Evolutionary conservation across 768 basidiomycete species (phyloP), one percentile per base, ranked within the genome.

Genomic region (Boletus sensibilis): DNA sequence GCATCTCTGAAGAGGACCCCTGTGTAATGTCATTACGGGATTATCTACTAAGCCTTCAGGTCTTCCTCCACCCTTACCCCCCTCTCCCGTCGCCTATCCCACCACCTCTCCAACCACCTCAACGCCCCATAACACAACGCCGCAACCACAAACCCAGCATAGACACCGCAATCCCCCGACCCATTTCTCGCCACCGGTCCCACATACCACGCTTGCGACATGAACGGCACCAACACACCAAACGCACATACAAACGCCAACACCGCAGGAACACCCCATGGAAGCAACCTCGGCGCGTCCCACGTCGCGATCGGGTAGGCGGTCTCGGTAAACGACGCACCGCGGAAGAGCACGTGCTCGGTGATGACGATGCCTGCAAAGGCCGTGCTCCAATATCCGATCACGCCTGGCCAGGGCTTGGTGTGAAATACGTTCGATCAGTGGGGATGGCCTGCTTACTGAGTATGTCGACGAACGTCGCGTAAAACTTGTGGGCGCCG

Each of bases 151-250:
- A 74, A 77, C 16, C 72, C 77, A 20, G 73, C 72, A 35, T 77
- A 68, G 33, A 83, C 69, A 0, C 78, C 81, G 38, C 82, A 76
- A 53, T 83, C 82, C 7, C 82, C 82, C 13, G 78, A 74, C 5
- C 75, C 73, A 7, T 55, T 51, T 25, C 48, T 64, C 23, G 82
- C 82, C 34, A 83, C 76, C 0, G 80, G 79, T 0, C 82, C 81
- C 5, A 72, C 71, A 57, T 76, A 83, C 79, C 79, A 83, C 39
- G 67, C 79, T 43, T 83, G 81, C 43, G 76, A 74, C 80, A 82
- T 82, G 56, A 76, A 78, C 12, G 78, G 74, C 5, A 82, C 67
- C 40, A 79, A 63, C 29, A 76, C 65, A 5, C 77, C 73, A 25
- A 72, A 73, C 2, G 72, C 75, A 38, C 74, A 76, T 13, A 72